Base-by-base conservation (phyloP, 1,284 basidiomycete genomes). In the Boletus holoroseus region DNA sequence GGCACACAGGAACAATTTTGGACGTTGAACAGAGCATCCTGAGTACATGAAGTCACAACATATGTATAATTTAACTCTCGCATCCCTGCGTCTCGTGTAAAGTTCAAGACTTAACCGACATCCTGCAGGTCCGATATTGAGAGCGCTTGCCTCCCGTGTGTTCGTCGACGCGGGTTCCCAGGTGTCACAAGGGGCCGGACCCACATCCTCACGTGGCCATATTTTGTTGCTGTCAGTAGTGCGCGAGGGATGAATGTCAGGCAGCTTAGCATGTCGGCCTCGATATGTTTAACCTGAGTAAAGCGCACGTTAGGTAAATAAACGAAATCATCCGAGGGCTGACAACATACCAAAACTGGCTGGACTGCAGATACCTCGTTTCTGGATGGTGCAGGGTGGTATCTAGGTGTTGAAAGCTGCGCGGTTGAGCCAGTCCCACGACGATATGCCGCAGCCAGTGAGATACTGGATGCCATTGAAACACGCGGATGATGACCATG, bases 351-450 rank as follows among this genome's bases (percentile, higher is more conserved):
- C 58, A 95, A 73, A 32, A 95, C 90, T 24, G 94, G 94, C 63
- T 96, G 94, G 3, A 96, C 82, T 26, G 91, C 80, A 4, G 93
- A 88, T 7, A 95, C 85, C 59, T 96, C 93, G 55, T 88, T 91
- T 24, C 91, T 76, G 2, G 91, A 89, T 2, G 91, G 91, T 1
- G 94, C 87, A 13, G 89, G 81, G 62, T 96, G 94, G 61, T 85
- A 92, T 22, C 82, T 76, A 15, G 80, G 74, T 11, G 76, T 69
- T 3, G 69, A 62, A 31, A 86, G 75, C 59, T 81, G 79, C 16
- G 77, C 68, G 2, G 75, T 76, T 3, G 82, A 84, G 37, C 78
- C 69, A 27, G 59, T 35, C 57, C 76, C 78, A 51, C 82, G 76
- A 47, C 83, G 78, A 48, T 81, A 74, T 9, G 78, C 81, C 3